A percentile compares a stretch with the other conserved stretches of the same genome.
phyloP scores from a whole-genome alignment of 768 basidiomycete species.

The Pleurotus tuber-regium region DNA sequence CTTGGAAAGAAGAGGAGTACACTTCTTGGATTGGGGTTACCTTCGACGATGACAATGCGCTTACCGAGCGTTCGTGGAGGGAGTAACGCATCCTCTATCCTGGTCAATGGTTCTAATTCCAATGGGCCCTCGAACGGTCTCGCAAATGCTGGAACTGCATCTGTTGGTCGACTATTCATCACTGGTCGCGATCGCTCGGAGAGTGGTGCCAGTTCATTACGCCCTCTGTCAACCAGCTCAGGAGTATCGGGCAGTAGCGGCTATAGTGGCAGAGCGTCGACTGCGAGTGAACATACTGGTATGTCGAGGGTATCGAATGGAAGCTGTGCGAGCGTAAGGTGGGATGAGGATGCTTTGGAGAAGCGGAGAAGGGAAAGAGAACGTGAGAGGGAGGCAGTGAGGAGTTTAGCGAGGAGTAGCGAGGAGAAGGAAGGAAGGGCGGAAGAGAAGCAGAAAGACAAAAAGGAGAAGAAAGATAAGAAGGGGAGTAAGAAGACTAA shows the following conservation, averaged over 20 bases:
- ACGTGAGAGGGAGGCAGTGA: conserved; percentile 36
- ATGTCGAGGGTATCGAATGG: conserved; percentile 30
- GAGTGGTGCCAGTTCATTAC: conserved; percentile 33
- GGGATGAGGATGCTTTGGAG: conserved; percentile 49
- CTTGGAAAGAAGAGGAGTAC: conserved; percentile 58
- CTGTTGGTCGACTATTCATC: conserved; percentile 33
- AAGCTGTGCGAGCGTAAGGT: conserved; percentile 47
- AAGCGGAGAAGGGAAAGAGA: conserved; percentile 43
- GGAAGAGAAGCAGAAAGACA: conserved; percentile 17
- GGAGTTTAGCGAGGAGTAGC: conserved; percentile 15
- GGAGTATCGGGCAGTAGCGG: conserved; percentile 30
- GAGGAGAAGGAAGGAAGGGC: conserved; percentile 23
- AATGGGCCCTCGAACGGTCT: background rate
- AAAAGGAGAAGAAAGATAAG: conserved; percentile 27
- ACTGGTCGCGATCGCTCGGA: conserved; percentile 4
- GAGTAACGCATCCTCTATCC: conserved; percentile 34
- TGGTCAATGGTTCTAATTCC: conserved; percentile 10
- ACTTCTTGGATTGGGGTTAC: conserved; percentile 61
- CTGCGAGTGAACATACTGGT: conserved; percentile 18
- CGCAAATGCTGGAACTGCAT: conserved; percentile 22
- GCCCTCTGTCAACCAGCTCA: conserved; percentile 44
- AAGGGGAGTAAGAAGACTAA: conserved; percentile 17
- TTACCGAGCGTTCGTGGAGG: conserved; percentile 39
- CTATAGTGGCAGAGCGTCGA: conserved; percentile 1
- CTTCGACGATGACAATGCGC: conserved; percentile 45